Percentiles rank a stretch among this genome's conserved stretches.
phyloP scores from a whole-genome alignment of 2,329 filamentous ascomycete genomes.

The Calonectria hongkongensis region DNA sequence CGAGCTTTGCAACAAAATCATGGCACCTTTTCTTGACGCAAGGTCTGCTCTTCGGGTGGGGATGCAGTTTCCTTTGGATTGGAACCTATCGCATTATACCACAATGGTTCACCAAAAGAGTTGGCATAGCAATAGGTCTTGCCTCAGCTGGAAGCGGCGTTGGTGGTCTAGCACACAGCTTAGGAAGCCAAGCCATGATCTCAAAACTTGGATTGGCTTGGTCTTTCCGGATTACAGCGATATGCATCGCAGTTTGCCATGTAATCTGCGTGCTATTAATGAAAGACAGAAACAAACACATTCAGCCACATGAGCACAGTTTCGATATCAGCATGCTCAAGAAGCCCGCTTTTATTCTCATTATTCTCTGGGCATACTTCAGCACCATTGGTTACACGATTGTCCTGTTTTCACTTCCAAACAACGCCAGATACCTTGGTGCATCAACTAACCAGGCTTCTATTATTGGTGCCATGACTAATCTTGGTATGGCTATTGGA shows the following conservation, averaged over 20 bases:
- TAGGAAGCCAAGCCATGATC: constrained; percentile 24
- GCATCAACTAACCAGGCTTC: constrained; percentile 15
- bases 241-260: constrained; percentile 20
- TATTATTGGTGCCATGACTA: constrained; percentile 19
- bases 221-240: constrained; percentile 13
- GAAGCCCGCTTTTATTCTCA: constrained; percentile 10
- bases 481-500: constrained; percentile 18
- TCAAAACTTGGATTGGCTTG: constrained; percentile 7
- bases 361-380: constrained; percentile 16
- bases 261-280: constrained; percentile 6
- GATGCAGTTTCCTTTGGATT: constrained; percentile 77
- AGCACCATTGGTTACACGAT: constrained; percentile 19
- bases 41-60: constrained; percentile 75
- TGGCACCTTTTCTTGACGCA: constrained; percentile 78
- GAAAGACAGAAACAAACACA: constrained; percentile 19
- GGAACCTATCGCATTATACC: constrained; percentile 73
- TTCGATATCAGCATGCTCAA: constrained; percentile 5
- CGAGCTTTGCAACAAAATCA: constrained; percentile 70
- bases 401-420: constrained; percentile 15
- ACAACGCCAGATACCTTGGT: constrained; percentile 11
- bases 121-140: constrained; percentile 17
- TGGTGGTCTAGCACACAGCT: constrained; percentile 16
- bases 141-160: constrained; percentile 14
- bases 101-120: constrained; percentile 72
- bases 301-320: constrained; percentile 10